phyloP scores from a whole-genome alignment of 805 yeast genomes.

The Ascoidea tarda region DNA sequence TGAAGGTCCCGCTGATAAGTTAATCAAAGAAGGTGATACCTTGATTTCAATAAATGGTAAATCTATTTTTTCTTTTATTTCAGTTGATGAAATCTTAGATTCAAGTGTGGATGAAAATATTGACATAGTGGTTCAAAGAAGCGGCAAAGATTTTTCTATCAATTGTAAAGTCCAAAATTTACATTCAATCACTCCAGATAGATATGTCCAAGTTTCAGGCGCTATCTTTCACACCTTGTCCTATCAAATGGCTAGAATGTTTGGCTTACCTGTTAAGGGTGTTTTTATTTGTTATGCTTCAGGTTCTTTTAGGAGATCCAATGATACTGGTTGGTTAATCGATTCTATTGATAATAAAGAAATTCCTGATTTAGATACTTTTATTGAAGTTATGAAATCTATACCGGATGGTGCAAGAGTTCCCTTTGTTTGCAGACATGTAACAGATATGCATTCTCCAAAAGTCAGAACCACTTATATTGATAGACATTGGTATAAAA shows the following conservation, averaged over 20 bases:
- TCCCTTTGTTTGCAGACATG: slow-evolving; percentile 57
- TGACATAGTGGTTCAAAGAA: slow-evolving; percentile 52
- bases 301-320: slow-evolving; percentile 54
- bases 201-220: slow-evolving; percentile 74
- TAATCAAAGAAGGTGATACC: slow-evolving; percentile 76
- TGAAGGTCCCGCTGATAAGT: slow-evolving; percentile 68
- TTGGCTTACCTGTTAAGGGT: slow-evolving; percentile 74
- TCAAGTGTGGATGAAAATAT: slow-evolving; percentile 45
- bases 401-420: slow-evolving; percentile 71
- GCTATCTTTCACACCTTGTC: slow-evolving; percentile 77
- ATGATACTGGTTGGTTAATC: slow-evolving; percentile 62
- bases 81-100: slow-evolving; percentile 77
- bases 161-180: slow-evolving; percentile 53
- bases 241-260: slow-evolving; percentile 79
- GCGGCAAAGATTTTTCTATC: slow-evolving; percentile 44
- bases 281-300: slow-evolving; percentile 68
- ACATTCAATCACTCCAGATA: slow-evolving; percentile 70
- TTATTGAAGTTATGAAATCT: slow-evolving; percentile 60
- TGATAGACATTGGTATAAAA: slow-evolving; percentile 76
- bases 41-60: slow-evolving; percentile 58
- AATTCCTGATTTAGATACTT: slow-evolving; percentile 60
- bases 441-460: slow-evolving; percentile 69
- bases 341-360: slow-evolving; percentile 66
- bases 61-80: slow-evolving; percentile 53
- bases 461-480: slow-evolving; percentile 50